Conservation (phyloP, 2,329 filamentous ascomycete genomes). For the Ceratocystis diversiconidia region DNA sequence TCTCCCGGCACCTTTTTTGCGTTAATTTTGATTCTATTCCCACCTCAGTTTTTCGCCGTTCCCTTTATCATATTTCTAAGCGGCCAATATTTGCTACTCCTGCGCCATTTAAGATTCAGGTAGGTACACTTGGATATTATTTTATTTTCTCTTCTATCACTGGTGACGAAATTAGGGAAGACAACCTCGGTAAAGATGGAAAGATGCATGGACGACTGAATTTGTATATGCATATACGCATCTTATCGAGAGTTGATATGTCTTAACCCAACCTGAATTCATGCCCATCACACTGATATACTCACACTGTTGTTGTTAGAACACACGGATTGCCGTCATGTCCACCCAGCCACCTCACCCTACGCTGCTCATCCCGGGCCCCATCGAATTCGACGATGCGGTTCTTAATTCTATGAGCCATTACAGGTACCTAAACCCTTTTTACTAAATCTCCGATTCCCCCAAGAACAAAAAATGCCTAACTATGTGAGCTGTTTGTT, state of each 20-base stretch:
- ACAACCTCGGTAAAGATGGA: background rate
- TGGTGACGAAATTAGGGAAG: background rate
- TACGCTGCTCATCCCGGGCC: slow-evolving; percentile 86
- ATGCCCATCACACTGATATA: background rate
- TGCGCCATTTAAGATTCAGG: background rate
- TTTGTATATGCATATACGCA: background rate
- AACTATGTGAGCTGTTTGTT: background rate
- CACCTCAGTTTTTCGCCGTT: background rate
- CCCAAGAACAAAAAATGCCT: slow-evolving; percentile 13
- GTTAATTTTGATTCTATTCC: background rate
- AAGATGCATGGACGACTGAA: background rate
- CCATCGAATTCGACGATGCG: slow-evolving; percentile 96
- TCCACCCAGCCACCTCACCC: slow-evolving; percentile 47
- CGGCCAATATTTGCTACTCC: background rate
- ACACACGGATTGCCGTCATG: slow-evolving; percentile 31
- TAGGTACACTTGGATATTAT: background rate
- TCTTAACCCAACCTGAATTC: background rate
- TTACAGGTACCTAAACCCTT: slow-evolving; percentile 48
- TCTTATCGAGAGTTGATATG: background rate
- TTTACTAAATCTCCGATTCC: background rate
- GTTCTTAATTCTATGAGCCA: slow-evolving; percentile 91
- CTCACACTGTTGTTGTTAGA: slow-evolving; percentile 2
- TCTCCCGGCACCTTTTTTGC: background rate
- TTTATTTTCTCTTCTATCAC: background rate
- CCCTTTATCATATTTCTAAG: background rate